phyloP scores from a whole-genome alignment of 768 basidiomycete genomes.

The Boletus edulis region DNA sequence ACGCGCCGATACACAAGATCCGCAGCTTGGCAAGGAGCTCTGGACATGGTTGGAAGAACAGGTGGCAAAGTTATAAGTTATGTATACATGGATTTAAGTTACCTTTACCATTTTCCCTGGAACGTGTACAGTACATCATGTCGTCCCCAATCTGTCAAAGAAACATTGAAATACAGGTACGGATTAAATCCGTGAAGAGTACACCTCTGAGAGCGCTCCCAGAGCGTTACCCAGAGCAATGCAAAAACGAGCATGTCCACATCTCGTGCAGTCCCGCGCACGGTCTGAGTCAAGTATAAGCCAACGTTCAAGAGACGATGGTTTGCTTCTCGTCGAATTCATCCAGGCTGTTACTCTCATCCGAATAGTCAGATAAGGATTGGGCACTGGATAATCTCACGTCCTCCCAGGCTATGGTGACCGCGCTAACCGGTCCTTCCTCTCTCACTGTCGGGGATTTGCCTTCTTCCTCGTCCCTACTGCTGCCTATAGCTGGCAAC shows the following conservation, averaged over 20 bases:
- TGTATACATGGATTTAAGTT: too few relatives aligned
- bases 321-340: not conserved
- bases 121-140: not conserved
- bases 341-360: not conserved
- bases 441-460: not conserved
- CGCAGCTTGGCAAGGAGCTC: conserved; percentile 11
- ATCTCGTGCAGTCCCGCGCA: not conserved
- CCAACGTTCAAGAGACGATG: not conserved
- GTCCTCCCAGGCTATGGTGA: not conserved
- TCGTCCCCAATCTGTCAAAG: not conserved
- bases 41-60: conserved; percentile 12
- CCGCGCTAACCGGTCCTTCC: not conserved
- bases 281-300: not conserved
- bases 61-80: not conserved
- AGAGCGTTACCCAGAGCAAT: too few relatives aligned
- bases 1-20: conserved; percentile 2
- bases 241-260: not conserved
- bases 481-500: not conserved
- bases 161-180: too few relatives aligned
- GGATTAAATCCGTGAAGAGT: too few relatives aligned
- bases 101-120: too few relatives aligned
- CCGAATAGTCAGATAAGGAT: not conserved
- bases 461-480: conserved; percentile 1
- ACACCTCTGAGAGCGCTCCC: too few relatives aligned
- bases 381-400: not conserved